A percentile compares a stretch with the other conserved stretches of the same genome.
Evolutionary conservation across 306 rosid species (phyloP).

Genomic region (Dalbergia oliveri): DNA sequence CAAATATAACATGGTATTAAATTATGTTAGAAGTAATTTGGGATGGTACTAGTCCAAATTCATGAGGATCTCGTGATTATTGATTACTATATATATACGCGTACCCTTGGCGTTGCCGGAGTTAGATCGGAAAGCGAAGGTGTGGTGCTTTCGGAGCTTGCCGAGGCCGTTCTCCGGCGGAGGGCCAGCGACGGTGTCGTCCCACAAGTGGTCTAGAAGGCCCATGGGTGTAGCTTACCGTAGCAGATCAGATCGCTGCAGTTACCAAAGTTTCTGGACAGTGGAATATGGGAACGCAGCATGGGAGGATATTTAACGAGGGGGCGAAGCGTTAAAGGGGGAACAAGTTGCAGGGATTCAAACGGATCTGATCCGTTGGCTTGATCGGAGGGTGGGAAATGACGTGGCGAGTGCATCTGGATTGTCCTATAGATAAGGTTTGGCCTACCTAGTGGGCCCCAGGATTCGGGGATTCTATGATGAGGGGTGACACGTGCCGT

Average conservation of each 20-base stretch:
- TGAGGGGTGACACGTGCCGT: slow-evolving; percentile 46
- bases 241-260: neutral
- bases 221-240: slow-evolving; percentile 54
- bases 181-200: slow-evolving; percentile 96
- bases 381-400: neutral
- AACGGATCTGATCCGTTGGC: slow-evolving; percentile 53
- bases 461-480: neutral
- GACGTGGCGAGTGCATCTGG: slow-evolving; percentile 64
- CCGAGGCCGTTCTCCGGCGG: slow-evolving; percentile 86
- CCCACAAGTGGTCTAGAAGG: slow-evolving; percentile 96
- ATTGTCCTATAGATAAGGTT: slow-evolving; percentile 66
- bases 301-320: slow-evolving; percentile 56
- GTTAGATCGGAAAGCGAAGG: slow-evolving; percentile 54
- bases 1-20: neutral
- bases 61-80: too few species aligned
- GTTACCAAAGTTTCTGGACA: neutral
- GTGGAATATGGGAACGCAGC: neutral
- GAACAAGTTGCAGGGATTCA: slow-evolving; percentile 40
- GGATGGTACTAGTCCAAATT: too few species aligned
- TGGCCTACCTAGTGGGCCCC: slow-evolving; percentile 59
- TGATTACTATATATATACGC: neutral
- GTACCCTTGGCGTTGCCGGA: slow-evolving; percentile 71
- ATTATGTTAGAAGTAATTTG: neutral
- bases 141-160: slow-evolving; percentile 74
- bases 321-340: slow-evolving; percentile 50